Evolutionary conservation across 2,329 filamentous ascomycete species (phyloP).

Genomic region (Lojkania enalia): DNA sequence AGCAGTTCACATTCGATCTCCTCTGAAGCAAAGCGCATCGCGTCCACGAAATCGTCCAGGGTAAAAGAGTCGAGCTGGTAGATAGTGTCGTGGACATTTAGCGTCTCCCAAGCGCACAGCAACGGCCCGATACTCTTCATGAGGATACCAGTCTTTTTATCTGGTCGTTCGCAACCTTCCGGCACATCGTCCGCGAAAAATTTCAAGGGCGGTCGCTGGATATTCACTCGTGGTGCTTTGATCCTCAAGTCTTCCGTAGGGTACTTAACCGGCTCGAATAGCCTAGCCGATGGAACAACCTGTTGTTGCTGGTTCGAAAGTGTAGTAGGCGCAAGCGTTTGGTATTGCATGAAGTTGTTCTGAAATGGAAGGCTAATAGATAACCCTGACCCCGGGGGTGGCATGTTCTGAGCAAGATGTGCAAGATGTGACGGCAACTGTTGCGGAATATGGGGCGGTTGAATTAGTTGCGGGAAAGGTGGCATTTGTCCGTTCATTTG

Average conservation of each 20-base stretch:
- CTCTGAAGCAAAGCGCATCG: conserved; percentile 75
- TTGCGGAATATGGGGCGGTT: conserved; percentile 20
- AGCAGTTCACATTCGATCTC: conserved; percentile 81
- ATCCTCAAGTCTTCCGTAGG: conserved; percentile 93
- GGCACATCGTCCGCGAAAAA: conserved; percentile 70
- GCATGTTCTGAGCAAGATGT: conserved; percentile 24
- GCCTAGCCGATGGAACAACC: conserved; percentile 53
- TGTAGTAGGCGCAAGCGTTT: conserved; percentile 42
- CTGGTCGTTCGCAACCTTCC: conserved; percentile 40
- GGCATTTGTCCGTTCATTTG: conserved; percentile 2
- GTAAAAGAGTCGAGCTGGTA: conserved; percentile 96
- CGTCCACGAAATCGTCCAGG: conserved; percentile 92
- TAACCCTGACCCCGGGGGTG: conserved; percentile 21
- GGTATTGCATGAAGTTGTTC: conserved; percentile 50
- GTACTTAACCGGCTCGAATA: conserved; percentile 73
- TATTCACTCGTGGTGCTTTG: conserved; percentile 64
- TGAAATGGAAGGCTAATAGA: conserved; percentile 32
- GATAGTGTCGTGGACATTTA: conserved; percentile 97
- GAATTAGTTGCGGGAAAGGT: conserved; percentile 9
- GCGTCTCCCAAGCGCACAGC: conserved; percentile 91
- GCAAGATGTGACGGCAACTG: conserved; percentile 24
- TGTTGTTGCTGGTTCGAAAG: conserved; percentile 53
- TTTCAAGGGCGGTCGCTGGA: conserved; percentile 73
- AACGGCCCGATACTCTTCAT: conserved; percentile 86
- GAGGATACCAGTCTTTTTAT: conserved; percentile 60